Base-by-base conservation (phyloP, 2,329 filamentous ascomycete species). In the Diaporthe aspalathi region DNA sequence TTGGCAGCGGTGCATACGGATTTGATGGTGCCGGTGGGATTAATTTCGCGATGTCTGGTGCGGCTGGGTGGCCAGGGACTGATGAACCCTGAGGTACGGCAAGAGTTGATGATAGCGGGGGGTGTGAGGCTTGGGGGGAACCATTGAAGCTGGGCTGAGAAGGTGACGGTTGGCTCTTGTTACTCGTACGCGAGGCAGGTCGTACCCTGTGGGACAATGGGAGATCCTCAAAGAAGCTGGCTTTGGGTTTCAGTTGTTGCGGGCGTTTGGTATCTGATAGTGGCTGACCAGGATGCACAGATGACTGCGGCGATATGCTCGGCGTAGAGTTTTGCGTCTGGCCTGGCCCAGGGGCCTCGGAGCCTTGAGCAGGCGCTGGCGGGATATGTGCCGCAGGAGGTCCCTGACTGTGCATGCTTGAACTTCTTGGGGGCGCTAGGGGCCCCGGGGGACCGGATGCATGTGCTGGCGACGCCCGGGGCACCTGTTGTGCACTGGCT, bases 141-240 rank as follows among this genome's bases (percentile, higher is more conserved):
- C 77, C 79, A 53, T 80, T 79, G 0, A 80, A 78, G 29, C 74
- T 81, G 60, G 79, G 77, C 47, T 81, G 84, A 29, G 79, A 78
- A 20, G 86, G 85, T 9, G 86, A 87, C 6, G 81, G 78, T 50
- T 81, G 78, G 43, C 83, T 78, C 38, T 76, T 75, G 32, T 80
- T 81, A 74, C 84, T 86, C 35, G 88, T 87, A 68, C 89, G 85
- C 1, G 89, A 88, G 29, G 86, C 85, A 22, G 90, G 88, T 32
- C 91, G 88, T n/a, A 90, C 87, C 77, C 86, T 91, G 5, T 88
- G 81, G 1, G 86, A 80, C 66, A 92, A 80, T 1, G 93, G 93
- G 27, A 95, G 84, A 68, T 95, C 93, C 80, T 95, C 93, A 75
- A 94, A 95, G 79, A 95, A 95, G 75, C 87, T 90, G 47, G 85